A percentile compares a stretch with the other conserved stretches of the same genome.
Evolutionary conservation across 2,329 filamentous ascomycete genomes (phyloP).

Genomic region (Eutypella sp.): DNA sequence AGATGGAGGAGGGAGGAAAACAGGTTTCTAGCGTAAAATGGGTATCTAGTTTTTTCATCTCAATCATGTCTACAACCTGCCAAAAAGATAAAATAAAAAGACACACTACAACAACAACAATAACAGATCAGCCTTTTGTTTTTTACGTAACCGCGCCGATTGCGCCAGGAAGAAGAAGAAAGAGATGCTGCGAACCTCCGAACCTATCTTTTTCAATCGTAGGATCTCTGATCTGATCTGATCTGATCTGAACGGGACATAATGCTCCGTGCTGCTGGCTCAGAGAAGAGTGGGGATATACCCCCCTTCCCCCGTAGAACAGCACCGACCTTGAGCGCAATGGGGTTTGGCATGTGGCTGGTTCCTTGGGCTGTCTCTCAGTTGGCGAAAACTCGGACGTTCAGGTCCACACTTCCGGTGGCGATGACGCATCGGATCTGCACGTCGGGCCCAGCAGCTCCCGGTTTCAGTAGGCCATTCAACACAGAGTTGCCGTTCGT

Average conservation of each 20-base stretch:
- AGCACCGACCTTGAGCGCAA: too few relatives aligned
- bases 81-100: too few relatives aligned
- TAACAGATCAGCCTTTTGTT: too few relatives aligned
- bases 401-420: slow-evolving; percentile 79
- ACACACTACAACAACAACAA: too few relatives aligned
- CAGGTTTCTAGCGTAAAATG: background rate
- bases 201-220: background rate
- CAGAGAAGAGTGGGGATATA: too few relatives aligned
- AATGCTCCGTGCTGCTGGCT: background rate
- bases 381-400: slow-evolving; percentile 72
- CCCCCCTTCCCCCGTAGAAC: too few relatives aligned
- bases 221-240: too few relatives aligned
- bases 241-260: background rate
- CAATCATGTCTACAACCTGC: background rate
- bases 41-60: slow-evolving; percentile 1
- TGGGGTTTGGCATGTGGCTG: too few relatives aligned
- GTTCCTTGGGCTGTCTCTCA: too few relatives aligned
- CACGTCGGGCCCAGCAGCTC: slow-evolving; percentile 43
- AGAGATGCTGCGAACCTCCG: background rate
- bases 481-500: slow-evolving; percentile 36
- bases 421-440: slow-evolving; percentile 81
- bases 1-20: too few relatives aligned
- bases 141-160: background rate
- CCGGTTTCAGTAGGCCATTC: slow-evolving; percentile 43
- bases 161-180: background rate